Evolutionary conservation across 176 grass and related monocot genomes (phyloP), one percentile per base, ranked within the genome.

Genomic region (Chrysopogon serrulatus): DNA sequence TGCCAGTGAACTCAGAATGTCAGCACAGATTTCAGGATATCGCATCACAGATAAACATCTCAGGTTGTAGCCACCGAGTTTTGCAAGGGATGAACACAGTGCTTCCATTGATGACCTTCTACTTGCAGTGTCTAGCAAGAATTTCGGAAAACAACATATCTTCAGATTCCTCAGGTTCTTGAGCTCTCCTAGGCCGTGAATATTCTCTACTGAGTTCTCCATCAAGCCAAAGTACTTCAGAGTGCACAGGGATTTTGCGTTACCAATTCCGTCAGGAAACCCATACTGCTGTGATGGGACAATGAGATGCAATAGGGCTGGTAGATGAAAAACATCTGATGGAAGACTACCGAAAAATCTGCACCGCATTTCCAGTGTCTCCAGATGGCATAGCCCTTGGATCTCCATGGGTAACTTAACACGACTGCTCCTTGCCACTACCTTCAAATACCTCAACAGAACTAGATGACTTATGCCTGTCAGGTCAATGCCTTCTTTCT

Each of bases 271-370:
- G 0, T 34, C 28, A 48, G 77, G 77, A 47, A 79, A 65, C 3
- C 61, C 28, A 32, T 5, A 8, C 0, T 1, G 6, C 0, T 0
- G 1, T n/a, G 61, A 15, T 48, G 41, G 0, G 45, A 79, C 10
- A 19, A 0, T 23, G 41, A 79, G 41, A 79, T 79, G 77, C 77
- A 79, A 48, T 23, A 79, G 1, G 6, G 28, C 41, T 13, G 77
- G 60, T 48, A 79, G 61, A n/a, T 79, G 40, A 79, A 79, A 79
- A 23, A 79, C 2, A n/a, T 79, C 77, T n/a, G 61, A 47, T 65
- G 77, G 77, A 9, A 48, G 32, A 45, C 41, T 19, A 56, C 73
- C 73, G 15, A 79, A 6, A 33, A 65, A 15, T 23, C 28, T 12
- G 4, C 77, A 79, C 21, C 4, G 2, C 17, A 31, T 71, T 30